phyloP scores from a whole-genome alignment of 306 rosid genomes.

The Gleditsia sinensis region DNA sequence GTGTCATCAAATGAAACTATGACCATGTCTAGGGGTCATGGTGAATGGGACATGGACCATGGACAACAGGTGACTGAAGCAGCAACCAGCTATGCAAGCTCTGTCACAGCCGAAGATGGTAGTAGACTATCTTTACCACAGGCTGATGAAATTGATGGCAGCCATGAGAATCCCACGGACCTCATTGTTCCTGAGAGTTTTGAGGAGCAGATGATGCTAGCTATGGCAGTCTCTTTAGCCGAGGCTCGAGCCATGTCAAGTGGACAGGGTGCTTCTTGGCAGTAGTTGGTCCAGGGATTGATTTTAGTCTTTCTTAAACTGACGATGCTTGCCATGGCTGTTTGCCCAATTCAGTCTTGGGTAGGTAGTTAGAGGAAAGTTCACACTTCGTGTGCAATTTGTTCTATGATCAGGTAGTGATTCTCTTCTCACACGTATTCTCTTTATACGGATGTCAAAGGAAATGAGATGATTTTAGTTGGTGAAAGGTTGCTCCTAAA shows the following conservation, averaged over 20 bases:
- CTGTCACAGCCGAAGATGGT: constrained; percentile 49
- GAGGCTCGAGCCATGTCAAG: constrained; percentile 71
- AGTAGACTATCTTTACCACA: constrained; percentile 45
- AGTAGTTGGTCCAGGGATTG: constrained; percentile 47
- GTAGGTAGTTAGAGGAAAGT: constrained; percentile 41
- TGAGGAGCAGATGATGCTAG: constrained; percentile 99
- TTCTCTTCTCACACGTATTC: constrained; percentile 35
- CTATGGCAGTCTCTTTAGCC: constrained; percentile 92
- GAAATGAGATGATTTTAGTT: constrained; percentile 56
- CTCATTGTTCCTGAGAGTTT: constrained; percentile 79
- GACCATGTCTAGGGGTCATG: constrained; percentile 42
- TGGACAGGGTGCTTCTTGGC: constrained; percentile 79
- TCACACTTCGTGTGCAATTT: constrained; percentile 34
- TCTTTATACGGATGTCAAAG: constrained; percentile 49
- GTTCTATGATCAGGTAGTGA: constrained; percentile 52
- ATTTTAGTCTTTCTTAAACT: constrained; percentile 35
- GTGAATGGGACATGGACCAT: constrained; percentile 64
- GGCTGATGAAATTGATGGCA: constrained; percentile 49
- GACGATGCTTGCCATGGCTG: constrained; percentile 40
- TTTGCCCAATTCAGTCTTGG: constrained; percentile 39
- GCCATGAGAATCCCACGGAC: constrained; percentile 47
- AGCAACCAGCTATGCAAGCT: constrained; percentile 61
- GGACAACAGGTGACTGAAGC: constrained; percentile 60
- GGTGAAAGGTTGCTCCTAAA: constrained; percentile 48
- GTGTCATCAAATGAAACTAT: constrained; percentile 42